A percentile compares a stretch with the other conserved stretches of the same genome.
phyloP scores from a whole-genome alignment of 495 filamentous ascomycete genomes.

The Daldinia grandis region DNA sequence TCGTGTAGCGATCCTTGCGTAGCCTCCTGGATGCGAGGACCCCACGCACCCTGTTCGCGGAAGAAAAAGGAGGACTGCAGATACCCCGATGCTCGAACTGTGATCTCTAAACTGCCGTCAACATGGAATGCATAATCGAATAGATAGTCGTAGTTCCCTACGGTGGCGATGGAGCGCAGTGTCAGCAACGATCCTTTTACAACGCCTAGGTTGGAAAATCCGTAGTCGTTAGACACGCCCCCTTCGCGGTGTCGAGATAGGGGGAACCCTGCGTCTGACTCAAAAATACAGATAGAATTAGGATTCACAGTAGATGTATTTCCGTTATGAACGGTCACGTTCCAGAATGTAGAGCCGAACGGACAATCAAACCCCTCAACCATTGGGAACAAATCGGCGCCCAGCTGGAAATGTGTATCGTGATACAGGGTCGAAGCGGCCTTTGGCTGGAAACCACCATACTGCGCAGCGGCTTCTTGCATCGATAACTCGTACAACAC shows the following conservation, averaged over 20 bases:
- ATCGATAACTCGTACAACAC: slow-evolving; percentile 65
- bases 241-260: slow-evolving; percentile 56
- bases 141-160: slow-evolving; percentile 65
- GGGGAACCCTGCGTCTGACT: slow-evolving; percentile 58
- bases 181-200: slow-evolving; percentile 58
- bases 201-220: slow-evolving; percentile 50
- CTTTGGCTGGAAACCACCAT: slow-evolving; percentile 61
- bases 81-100: slow-evolving; percentile 66
- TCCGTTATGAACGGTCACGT: slow-evolving; percentile 48
- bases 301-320: slow-evolving; percentile 49
- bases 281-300: slow-evolving; percentile 62
- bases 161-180: slow-evolving; percentile 56
- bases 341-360: slow-evolving; percentile 57
- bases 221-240: slow-evolving; percentile 44
- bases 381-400: slow-evolving; percentile 53
- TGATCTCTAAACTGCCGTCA: slow-evolving; percentile 64
- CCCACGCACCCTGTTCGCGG: slow-evolving; percentile 55
- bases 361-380: slow-evolving; percentile 65
- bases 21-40: slow-evolving; percentile 57
- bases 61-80: slow-evolving; percentile 63
- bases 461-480: slow-evolving; percentile 64
- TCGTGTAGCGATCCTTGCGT: slow-evolving; percentile 60
- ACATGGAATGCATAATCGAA: slow-evolving; percentile 62
- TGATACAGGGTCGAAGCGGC: slow-evolving; percentile 54
- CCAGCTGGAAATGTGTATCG: slow-evolving; percentile 58